Evolutionary conservation across 1,139 yeast species (phyloP), one percentile per base, ranked within the genome.

Genomic region (Scheffersomyces parashehatae): DNA sequence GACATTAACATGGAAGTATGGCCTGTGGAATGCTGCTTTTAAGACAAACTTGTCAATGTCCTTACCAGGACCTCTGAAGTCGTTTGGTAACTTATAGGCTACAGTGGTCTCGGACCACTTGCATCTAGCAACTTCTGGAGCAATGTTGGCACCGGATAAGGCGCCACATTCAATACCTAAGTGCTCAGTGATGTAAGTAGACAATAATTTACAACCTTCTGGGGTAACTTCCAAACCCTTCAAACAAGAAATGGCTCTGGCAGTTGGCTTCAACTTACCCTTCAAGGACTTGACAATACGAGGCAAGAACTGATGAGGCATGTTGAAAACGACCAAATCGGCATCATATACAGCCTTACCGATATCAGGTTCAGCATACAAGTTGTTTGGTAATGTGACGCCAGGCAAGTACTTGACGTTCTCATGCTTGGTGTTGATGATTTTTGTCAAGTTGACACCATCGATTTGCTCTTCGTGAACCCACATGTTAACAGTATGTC

Each of bases 101-200:
- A 74, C 69, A n/a, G 78, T 70, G 35, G 79, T 73, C 57, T 74
- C 79, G 39, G 78, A 72, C 79, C 79, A 74, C 50, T 68, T 68
- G 46, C 70, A 65, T 48, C 74, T 62, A 34, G 79, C 79, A 36
- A 74, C 75, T 55, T 74, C 79, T 2, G 73, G 71, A 29, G 79
- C 79, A 54, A 74, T 65, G 55, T 74, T 74, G 28, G 79, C 79
- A 7, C 79, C 79, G 0, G 76, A 69, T 40, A 74, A 68, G 3
- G 75, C 77, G 41, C 79, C 79, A 54, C 79, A 74, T 15, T 58
- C 53, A 37, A 74, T 63, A 20, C 77, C 78, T 51, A 74, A 67
- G 41, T 65, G 58, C 45, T 74, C 78, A 38, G 77, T 67, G 43
- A 74, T 73, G 40, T 64, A 68, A 12, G 72, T 68, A 34, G 74